Percentiles rank a stretch among this genome's conserved stretches.
phyloP scores from a whole-genome alignment of 257 asterid species.

The Scutellaria galericulata region DNA sequence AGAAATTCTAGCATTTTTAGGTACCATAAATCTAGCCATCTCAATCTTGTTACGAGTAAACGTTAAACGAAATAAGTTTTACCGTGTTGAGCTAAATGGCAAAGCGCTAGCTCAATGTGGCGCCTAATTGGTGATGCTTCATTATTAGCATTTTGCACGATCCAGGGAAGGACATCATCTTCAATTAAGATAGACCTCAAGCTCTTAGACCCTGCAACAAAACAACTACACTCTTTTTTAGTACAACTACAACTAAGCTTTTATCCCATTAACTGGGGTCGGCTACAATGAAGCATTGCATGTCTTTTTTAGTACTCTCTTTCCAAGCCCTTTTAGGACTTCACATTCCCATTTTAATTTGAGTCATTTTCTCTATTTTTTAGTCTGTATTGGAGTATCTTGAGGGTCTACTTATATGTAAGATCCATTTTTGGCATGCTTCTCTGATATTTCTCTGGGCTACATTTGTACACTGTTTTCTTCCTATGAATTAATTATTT shows the following conservation, averaged over 20 bases:
- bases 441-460: too few species aligned
- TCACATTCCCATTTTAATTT: neutral
- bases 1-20: slow-evolving; percentile 27
- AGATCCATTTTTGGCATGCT: too few species aligned
- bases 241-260: neutral
- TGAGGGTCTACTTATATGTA: too few species aligned
- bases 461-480: too few species aligned
- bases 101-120: slow-evolving; percentile 82
- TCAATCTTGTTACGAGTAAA: neutral
- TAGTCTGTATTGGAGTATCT: too few species aligned
- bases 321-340: neutral
- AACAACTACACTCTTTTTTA: neutral
- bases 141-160: slow-evolving; percentile 77
- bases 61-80: slow-evolving; percentile 22
- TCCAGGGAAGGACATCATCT: slow-evolving; percentile 85
- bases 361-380: neutral
- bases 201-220: slow-evolving; percentile 53
- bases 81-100: slow-evolving; percentile 89
- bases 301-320: neutral
- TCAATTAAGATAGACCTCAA: slow-evolving; percentile 79
- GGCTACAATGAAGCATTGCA: neutral
- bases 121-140: slow-evolving; percentile 76
- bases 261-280: neutral
- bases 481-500: too few species aligned
- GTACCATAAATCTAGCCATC: neutral